Conservation (phyloP, 345 rosid species). For the Alliaria petiolata region DNA sequence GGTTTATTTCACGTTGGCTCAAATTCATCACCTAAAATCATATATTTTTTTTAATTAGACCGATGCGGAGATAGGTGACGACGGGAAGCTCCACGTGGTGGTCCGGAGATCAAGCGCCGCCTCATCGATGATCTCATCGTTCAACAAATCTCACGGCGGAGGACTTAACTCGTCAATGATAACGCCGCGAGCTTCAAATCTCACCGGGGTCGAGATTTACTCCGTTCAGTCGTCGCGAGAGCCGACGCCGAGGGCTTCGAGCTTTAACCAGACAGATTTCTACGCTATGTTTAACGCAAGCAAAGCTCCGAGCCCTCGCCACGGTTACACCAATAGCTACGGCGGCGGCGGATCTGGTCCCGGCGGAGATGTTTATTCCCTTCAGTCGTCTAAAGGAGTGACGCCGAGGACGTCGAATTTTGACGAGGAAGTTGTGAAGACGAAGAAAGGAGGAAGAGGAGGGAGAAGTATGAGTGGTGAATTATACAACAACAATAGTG, state of each 20-base stretch:
- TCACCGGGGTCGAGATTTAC: slow-evolving; percentile 78
- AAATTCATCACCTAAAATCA: not conserved
- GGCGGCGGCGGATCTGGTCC: slow-evolving; percentile 37
- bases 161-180: slow-evolving; percentile 46
- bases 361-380: slow-evolving; percentile 56
- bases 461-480: slow-evolving; percentile 71
- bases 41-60: slow-evolving; percentile 32
- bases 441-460: slow-evolving; percentile 46
- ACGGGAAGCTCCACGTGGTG: slow-evolving; percentile 79
- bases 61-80: slow-evolving; percentile 80
- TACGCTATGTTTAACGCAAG: slow-evolving; percentile 79
- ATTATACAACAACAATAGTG: slow-evolving; percentile 43
- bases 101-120: slow-evolving; percentile 52
- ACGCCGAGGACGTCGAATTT: slow-evolving; percentile 85
- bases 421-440: slow-evolving; percentile 63
- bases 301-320: slow-evolving; percentile 78
- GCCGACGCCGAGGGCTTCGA: slow-evolving; percentile 86
- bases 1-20: not conserved
- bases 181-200: slow-evolving; percentile 75
- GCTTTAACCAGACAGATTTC: slow-evolving; percentile 80
- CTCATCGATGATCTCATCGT: slow-evolving; percentile 62
- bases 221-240: slow-evolving; percentile 75
- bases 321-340: slow-evolving; percentile 54
- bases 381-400: slow-evolving; percentile 73
- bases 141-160: slow-evolving; percentile 58